phyloP scores from a whole-genome alignment of 129 eudicot species.

The Lactuca saligna region DNA sequence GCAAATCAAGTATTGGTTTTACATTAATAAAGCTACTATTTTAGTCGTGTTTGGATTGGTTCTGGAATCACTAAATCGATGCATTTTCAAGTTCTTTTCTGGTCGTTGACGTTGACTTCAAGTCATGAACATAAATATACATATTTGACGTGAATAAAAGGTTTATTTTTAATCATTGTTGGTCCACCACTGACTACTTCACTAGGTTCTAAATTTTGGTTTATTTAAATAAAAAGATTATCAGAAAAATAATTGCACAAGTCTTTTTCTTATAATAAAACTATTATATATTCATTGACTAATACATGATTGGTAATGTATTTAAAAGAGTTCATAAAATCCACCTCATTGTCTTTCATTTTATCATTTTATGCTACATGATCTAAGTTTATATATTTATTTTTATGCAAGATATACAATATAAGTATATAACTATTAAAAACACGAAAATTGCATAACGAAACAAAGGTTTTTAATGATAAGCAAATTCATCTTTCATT shows the following conservation, averaged over 20 bases:
- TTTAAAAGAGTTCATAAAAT: neutral
- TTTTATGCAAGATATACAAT: no score
- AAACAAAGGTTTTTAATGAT: no score
- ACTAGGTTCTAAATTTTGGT: neutral
- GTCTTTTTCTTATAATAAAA: neutral
- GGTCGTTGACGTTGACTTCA: neutral
- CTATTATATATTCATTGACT: neutral
- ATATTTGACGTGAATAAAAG: neutral
- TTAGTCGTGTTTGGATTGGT: neutral
- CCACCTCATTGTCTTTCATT: neutral
- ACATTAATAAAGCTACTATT: no score
- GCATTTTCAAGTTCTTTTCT: neutral
- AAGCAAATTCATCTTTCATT: no score
- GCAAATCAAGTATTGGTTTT: neutral
- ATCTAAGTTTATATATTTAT: no score
- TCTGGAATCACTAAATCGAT: neutral
- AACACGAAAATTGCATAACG: no score
- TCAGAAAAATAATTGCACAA: no score
- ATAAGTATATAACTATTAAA: no score
- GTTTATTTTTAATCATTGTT: neutral
- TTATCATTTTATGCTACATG: no score
- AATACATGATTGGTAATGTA: neutral
- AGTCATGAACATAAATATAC: neutral
- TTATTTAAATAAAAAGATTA: no score
- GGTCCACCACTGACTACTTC: neutral